Evolutionary conservation across 2,329 filamentous ascomycete species (phyloP), one percentile per base, ranked within the genome.

Genomic region (Aschersonia sp.): DNA sequence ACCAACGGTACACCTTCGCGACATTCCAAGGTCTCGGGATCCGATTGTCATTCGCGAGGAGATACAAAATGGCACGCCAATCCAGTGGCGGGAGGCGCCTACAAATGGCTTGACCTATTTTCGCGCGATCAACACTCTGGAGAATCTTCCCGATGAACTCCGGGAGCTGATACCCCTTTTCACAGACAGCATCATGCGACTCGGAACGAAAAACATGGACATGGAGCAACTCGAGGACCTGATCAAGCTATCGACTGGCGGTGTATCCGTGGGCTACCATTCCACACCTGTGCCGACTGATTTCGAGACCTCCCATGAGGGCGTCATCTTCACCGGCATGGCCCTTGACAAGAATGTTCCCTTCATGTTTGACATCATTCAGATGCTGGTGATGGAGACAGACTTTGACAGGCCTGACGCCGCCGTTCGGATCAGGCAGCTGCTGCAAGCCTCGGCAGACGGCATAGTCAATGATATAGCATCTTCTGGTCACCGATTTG

Each of bases 91-190:
- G 46, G 87, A 94, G 63, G 87, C 89, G 6, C 85, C 87, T 2
- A 98, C 92, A 0, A 98, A 98, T 57, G 92, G 92, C 0, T 69
- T 98, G 50, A 97, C 90, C 1, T 98, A 98, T 62, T 95, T 98
- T 70, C 83, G 89, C 50, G 88, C 87, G 4, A 78, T 97, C 62
- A 88, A 94, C 60, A 74, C 78, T 0, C 72, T 97, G 47, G 75
- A 86, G 43, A 79, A 84, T 51, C 69, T 98, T 11, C 87, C 90
- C 0, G 82, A 90, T 51, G 87, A 96, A 52, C 73, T 97, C 46
- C 78, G 92, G 46, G 73, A 86, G 55, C 71, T 97, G 49, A 77
- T 97, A 44, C 92, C 92, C 1, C 69, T 98, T 0, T 97, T 97
- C 60, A 88, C 86, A 11, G 89, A 95, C 60, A 82, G 85, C 39